These are phyloP conservation scores for Tulasnella sp. DNA, from an alignment of 768 basidiomycete genomes.

Conservation along the genomic window DNA sequence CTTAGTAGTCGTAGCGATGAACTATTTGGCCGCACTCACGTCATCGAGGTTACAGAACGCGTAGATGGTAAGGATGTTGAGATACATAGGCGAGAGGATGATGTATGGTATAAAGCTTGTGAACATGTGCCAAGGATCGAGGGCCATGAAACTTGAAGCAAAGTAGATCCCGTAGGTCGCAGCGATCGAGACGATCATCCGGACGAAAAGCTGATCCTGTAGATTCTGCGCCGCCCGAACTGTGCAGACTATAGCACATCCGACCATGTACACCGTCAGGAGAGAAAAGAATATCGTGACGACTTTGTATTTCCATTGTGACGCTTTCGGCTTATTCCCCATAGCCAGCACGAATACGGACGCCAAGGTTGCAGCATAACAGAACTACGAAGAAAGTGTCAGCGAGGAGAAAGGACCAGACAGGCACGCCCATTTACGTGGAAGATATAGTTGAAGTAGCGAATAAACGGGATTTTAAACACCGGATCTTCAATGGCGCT, in stretches of 20 bases:
- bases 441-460: conserved; percentile 59
- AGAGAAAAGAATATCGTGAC: conserved; percentile 61
- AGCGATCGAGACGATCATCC: conserved; percentile 75
- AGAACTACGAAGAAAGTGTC: conserved; percentile 38
- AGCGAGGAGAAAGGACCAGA: conserved; percentile 6
- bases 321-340: conserved; percentile 91
- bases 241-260: conserved; percentile 71
- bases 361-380: conserved; percentile 75
- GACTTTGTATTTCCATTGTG: conserved; percentile 70
- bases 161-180: conserved; percentile 82
- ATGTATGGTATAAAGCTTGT: conserved; percentile 87
- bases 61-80: conserved; percentile 70
- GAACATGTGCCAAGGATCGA: conserved; percentile 95
- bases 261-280: conserved; percentile 74
- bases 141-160: conserved; percentile 63
- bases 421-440: conserved; percentile 38
- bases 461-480: conserved; percentile 53
- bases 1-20: not conserved
- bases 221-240: conserved; percentile 57
- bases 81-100: conserved; percentile 70
- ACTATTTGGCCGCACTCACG: conserved; percentile 33
- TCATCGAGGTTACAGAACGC: conserved; percentile 82
- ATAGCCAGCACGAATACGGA: conserved; percentile 88
- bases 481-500: conserved; percentile 70
- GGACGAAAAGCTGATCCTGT: conserved; percentile 44